Evolutionary conservation across 768 basidiomycete species (phyloP).

Genomic region (Leccinellum rugosiceps): DNA sequence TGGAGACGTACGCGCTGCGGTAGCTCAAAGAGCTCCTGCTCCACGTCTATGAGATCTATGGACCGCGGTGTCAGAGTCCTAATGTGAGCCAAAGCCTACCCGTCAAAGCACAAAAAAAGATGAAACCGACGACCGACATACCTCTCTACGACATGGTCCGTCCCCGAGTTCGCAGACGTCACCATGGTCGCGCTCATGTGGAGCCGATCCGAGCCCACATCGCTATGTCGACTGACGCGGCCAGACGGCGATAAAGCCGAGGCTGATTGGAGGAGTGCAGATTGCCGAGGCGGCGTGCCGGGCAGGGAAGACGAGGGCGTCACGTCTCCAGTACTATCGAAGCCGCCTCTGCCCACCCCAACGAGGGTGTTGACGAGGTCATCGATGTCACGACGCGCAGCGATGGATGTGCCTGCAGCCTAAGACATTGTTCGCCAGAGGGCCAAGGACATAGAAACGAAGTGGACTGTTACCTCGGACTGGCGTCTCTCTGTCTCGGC

Average conservation of each 20-base stretch:
- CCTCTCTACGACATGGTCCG: constrained; percentile 71
- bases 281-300: constrained; percentile 58
- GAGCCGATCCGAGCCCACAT: constrained; percentile 47
- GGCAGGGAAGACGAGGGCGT: constrained; percentile 73
- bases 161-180: constrained; percentile 50
- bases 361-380: constrained; percentile 64
- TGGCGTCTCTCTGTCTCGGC: constrained; percentile 43
- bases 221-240: constrained; percentile 68
- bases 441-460: not conserved
- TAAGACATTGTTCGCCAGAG: constrained; percentile 13
- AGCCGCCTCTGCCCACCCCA: constrained; percentile 40
- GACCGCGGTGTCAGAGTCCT: constrained; percentile 65
- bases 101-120: not conserved
- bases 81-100: constrained; percentile 5
- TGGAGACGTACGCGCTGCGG: no score
- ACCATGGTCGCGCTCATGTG: constrained; percentile 42
- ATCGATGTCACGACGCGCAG: constrained; percentile 58
- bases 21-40: constrained; percentile 91
- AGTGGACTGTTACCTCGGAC: constrained; percentile 19
- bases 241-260: constrained; percentile 49
- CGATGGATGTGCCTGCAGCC: constrained; percentile 40
- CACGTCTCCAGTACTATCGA: constrained; percentile 56
- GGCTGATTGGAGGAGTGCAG: constrained; percentile 34
- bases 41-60: constrained; percentile 80
- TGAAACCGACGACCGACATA: constrained; percentile 30